phyloP scores from a whole-genome alignment of 306 rosid genomes.

The Prunus salicina region DNA sequence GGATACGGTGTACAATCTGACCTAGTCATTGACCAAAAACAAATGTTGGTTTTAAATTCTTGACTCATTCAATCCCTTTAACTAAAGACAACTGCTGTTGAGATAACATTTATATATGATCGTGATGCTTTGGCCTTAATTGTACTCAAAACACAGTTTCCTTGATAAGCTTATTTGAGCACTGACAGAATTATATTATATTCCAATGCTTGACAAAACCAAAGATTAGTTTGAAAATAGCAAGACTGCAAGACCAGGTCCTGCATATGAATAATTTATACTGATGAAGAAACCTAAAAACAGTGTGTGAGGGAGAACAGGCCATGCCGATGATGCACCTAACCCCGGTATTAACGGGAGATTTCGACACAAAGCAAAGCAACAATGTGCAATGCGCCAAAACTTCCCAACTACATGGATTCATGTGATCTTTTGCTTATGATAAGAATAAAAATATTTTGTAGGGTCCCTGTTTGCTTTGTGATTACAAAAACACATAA shows the following conservation, averaged over 20 bases:
- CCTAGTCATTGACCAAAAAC: constrained; percentile 8
- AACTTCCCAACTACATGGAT: not conserved
- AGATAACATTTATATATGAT: too few species aligned
- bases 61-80: constrained; percentile 6
- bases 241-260: constrained; percentile 13
- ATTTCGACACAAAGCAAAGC: constrained; percentile 2
- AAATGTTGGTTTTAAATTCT: not conserved
- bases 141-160: not conserved
- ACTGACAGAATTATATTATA: constrained; percentile 9
- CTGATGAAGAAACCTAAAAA: constrained; percentile 3
- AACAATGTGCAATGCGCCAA: constrained; percentile 4
- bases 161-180: not conserved
- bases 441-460: not conserved
- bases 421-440: not conserved
- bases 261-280: not conserved
- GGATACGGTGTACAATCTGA: not conserved
- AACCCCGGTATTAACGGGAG: not conserved
- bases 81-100: not conserved
- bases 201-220: not conserved
- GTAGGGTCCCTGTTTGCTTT: not conserved
- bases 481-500: not conserved
- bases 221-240: not conserved
- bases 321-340: not conserved
- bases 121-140: not conserved
- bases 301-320: not conserved